Evolutionary conservation across 2,329 filamentous ascomycete species (phyloP).

Genomic region (Calonectria naviculata): DNA sequence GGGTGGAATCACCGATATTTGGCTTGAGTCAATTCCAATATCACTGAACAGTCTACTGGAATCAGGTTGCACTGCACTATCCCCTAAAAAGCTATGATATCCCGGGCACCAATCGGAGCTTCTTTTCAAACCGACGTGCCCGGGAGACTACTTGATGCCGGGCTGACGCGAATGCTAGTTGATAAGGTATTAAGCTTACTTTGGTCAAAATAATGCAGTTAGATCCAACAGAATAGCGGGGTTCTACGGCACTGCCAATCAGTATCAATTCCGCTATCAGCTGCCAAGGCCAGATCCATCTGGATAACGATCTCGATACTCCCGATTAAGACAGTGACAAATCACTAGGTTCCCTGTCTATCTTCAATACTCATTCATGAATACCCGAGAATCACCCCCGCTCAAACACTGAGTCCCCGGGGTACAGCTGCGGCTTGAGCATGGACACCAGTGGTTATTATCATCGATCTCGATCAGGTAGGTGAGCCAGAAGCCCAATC

Average conservation of each 20-base stretch:
- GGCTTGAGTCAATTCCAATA: neutral
- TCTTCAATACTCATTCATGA: neutral
- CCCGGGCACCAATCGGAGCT: neutral
- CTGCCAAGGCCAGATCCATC: neutral
- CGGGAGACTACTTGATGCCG: neutral
- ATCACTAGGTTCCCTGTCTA: neutral
- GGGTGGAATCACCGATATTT: neutral
- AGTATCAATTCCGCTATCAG: neutral
- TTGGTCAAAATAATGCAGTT: neutral
- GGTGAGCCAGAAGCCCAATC: neutral
- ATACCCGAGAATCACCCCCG: neutral
- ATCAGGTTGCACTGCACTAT: neutral
- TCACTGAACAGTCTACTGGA: neutral
- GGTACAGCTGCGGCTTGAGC: neutral
- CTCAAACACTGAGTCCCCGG: neutral
- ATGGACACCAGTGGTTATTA: neutral
- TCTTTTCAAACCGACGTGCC: neutral
- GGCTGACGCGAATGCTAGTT: neutral
- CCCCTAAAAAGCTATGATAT: conserved; percentile 1
- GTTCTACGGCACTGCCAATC: neutral
- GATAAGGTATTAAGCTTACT: conserved; percentile 14
- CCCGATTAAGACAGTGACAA: neutral
- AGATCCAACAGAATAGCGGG: neutral
- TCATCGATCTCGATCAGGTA: conserved; percentile 3
- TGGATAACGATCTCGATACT: neutral